A percentile compares a stretch with the other conserved stretches of the same genome.
phyloP scores from a whole-genome alignment of 768 basidiomycete species.

The Lentinula raphanica region DNA sequence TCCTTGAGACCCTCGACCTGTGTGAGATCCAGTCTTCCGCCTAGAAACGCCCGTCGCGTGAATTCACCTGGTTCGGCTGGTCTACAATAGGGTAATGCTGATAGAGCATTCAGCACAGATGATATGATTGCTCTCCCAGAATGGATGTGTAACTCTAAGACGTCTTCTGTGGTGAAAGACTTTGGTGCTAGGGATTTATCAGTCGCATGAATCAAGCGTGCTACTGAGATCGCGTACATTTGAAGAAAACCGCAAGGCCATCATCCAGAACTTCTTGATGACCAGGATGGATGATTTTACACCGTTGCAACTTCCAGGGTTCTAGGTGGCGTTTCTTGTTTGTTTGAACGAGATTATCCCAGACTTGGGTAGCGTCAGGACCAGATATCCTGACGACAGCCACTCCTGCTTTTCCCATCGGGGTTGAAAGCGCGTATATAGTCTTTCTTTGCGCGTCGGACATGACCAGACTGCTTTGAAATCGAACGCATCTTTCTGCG shows the following conservation, averaged over 20 bases:
- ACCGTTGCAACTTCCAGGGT: conserved; percentile 68
- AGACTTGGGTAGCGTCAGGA: conserved; percentile 60
- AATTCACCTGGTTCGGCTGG: conserved; percentile 88
- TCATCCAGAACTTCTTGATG: conserved; percentile 66
- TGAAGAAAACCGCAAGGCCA: conserved; percentile 77
- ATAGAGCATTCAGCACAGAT: conserved; percentile 61
- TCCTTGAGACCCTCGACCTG: conserved; percentile 88
- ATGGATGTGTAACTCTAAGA: conserved; percentile 82
- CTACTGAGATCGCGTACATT: conserved; percentile 36
- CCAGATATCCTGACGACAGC: conserved; percentile 83
- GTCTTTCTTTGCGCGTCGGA: conserved; percentile 61
- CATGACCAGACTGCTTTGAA: conserved; percentile 12
- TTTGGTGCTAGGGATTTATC: conserved; percentile 46
- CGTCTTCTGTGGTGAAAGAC: conserved; percentile 81
- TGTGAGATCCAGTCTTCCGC: conserved; percentile 78
- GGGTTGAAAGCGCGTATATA: conserved; percentile 85
- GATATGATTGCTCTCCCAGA: conserved; percentile 79
- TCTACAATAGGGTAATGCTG: conserved; percentile 56
- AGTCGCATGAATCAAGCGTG: neutral
- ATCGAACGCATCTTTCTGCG: neutral
- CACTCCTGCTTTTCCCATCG: conserved; percentile 80
- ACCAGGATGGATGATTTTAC: conserved; percentile 60
- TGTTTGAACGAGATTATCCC: conserved; percentile 51
- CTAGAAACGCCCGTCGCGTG: conserved; percentile 76
- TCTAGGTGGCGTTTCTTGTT: conserved; percentile 27